Conservation (phyloP, 257 asterid species). For the Phtheirospermum japonicum region DNA sequence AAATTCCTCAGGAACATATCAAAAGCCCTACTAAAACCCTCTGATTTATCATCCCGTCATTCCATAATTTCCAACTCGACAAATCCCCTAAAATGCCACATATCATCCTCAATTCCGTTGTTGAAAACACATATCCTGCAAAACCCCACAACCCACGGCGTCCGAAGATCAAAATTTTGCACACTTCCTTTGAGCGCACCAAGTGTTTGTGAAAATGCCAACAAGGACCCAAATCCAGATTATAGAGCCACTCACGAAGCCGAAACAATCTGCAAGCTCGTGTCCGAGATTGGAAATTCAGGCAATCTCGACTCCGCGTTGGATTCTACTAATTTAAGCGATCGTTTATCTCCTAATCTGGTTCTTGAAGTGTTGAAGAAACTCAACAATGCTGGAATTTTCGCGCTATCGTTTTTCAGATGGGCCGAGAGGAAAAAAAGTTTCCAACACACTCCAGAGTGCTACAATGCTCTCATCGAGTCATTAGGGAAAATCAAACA, state of each 20-base stretch:
- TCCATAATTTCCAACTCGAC: slow-evolving; percentile 4
- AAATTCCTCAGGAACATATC: slow-evolving; percentile 1
- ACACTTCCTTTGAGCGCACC: slow-evolving; percentile 21
- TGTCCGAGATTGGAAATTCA: slow-evolving; percentile 33
- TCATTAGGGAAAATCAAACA: slow-evolving; percentile 76
- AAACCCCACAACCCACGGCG: not conserved
- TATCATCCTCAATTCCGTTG: slow-evolving; percentile 15
- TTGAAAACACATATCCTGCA: slow-evolving; percentile 16
- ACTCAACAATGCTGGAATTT: slow-evolving; percentile 63
- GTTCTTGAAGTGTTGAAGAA: slow-evolving; percentile 61
- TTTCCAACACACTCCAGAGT: slow-evolving; percentile 37
- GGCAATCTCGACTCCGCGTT: slow-evolving; percentile 41
- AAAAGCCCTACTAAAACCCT: slow-evolving; percentile 27
- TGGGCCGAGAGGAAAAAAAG: slow-evolving; percentile 66
- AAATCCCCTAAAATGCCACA: slow-evolving; percentile 9
- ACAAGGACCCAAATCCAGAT: slow-evolving; percentile 27
- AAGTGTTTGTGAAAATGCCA: slow-evolving; percentile 27
- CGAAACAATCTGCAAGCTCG: slow-evolving; percentile 46
- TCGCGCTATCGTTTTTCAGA: slow-evolving; percentile 69
- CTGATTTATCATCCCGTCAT: not conserved
- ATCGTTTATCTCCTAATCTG: slow-evolving; percentile 39
- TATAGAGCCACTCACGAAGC: slow-evolving; percentile 37
- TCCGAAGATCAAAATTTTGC: slow-evolving; percentile 20
- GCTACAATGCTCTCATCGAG: slow-evolving; percentile 72
- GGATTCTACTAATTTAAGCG: slow-evolving; percentile 29